phyloP scores from a whole-genome alignment of 768 basidiomycete genomes.

The Pleurotus eryngii region DNA sequence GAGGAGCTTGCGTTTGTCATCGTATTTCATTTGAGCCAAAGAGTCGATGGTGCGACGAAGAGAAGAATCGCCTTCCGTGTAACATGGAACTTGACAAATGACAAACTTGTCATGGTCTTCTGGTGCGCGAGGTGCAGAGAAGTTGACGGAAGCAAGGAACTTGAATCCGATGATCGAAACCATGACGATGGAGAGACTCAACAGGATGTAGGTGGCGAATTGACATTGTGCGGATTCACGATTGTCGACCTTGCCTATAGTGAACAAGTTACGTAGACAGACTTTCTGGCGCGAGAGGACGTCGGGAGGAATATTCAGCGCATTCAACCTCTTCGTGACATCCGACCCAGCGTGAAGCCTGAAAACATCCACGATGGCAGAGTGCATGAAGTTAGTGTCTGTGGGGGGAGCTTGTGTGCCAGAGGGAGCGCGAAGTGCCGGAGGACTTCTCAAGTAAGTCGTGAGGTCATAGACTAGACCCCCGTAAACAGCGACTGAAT shows the following conservation, averaged over 20 bases:
- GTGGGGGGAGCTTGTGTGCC: constrained; percentile 41
- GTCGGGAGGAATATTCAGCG: constrained; percentile 54
- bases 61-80: constrained; percentile 91
- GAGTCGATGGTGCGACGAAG: constrained; percentile 90
- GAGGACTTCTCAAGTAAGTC: constrained; percentile 70
- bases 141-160: constrained; percentile 88
- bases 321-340: constrained; percentile 72
- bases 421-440: constrained; percentile 46
- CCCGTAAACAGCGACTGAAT: constrained; percentile 82
- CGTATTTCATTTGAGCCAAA: constrained; percentile 90
- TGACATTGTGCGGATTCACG: constrained; percentile 89
- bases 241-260: constrained; percentile 88
- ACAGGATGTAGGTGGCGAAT: constrained; percentile 88
- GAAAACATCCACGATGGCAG: constrained; percentile 72
- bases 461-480: constrained; percentile 86
- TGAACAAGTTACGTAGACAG: constrained; percentile 91
- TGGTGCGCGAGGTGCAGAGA: constrained; percentile 74
- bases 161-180: constrained; percentile 95
- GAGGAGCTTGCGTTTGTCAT: constrained; percentile 95
- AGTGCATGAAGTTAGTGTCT: constrained; percentile 68
- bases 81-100: constrained; percentile 97
- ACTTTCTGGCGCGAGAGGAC: constrained; percentile 72
- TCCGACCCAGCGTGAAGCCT: constrained; percentile 70
- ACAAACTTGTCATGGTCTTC: constrained; percentile 98
- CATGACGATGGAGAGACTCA: constrained; percentile 89